Percentiles rank a stretch among this genome's conserved stretches.
phyloP scores from a whole-genome alignment of 768 basidiomycete species.

The Boletus tylopilopsis region DNA sequence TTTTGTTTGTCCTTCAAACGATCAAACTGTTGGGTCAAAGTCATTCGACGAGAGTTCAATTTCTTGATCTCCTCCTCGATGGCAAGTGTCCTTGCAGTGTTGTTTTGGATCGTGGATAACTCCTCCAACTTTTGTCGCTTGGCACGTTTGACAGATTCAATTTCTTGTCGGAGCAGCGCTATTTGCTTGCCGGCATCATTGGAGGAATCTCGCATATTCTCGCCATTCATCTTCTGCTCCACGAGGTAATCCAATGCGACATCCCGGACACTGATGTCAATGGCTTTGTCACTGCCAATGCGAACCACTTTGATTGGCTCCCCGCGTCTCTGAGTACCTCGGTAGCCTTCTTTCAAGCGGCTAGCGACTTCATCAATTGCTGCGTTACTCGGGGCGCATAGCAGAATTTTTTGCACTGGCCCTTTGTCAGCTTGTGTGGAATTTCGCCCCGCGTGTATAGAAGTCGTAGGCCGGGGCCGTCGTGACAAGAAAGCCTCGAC shows the following conservation, averaged over 20 bases:
- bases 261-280: constrained; percentile 78
- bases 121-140: constrained; percentile 62
- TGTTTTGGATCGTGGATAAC: constrained; percentile 51
- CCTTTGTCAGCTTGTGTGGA: constrained; percentile 38
- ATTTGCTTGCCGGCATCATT: constrained; percentile 60
- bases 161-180: constrained; percentile 54
- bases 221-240: constrained; percentile 61
- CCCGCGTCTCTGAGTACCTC: constrained; percentile 49
- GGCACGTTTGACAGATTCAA: constrained; percentile 62
- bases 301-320: constrained; percentile 80
- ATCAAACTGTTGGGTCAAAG: constrained; percentile 68
- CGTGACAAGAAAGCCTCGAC: constrained; percentile 75
- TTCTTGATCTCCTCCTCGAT: constrained; percentile 71
- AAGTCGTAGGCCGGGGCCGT: constrained; percentile 45
- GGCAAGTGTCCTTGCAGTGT: constrained; percentile 45
- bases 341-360: constrained; percentile 78
- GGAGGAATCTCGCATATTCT: constrained; percentile 34
- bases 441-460: constrained; percentile 47
- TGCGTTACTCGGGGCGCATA: constrained; percentile 98
- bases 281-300: constrained; percentile 72
- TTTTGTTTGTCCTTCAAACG: constrained; percentile 78
- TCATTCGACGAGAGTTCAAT: constrained; percentile 62
- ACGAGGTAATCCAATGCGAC: constrained; percentile 86
- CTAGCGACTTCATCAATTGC: constrained; percentile 95
- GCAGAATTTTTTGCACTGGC: constrained; percentile 67